Base-by-base conservation (phyloP, 1,284 basidiomycete genomes). In the Polyporus tsugae region DNA sequence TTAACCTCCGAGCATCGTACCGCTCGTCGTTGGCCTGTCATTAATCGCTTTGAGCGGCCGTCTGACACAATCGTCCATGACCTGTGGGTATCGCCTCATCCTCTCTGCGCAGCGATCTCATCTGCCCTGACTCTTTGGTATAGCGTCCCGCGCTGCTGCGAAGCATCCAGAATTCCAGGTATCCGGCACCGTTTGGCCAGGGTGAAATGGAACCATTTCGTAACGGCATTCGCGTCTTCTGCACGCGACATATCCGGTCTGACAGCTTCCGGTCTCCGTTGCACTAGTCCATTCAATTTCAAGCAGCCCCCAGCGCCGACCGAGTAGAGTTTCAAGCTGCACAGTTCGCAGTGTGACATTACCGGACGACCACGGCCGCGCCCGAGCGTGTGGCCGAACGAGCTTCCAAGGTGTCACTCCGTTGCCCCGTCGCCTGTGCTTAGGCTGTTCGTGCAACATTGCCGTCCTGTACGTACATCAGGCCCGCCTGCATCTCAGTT, bases 1-100 rank as follows among this genome's bases (percentile, higher is more conserved):
- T 61, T 60, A 60, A 60, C 62, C 66, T 64, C 66, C 66, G 66
- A 55, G 33, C 44, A 64, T 33, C 58, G 66, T 67, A 60, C 58
- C 66, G 66, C 66, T 67, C 66, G 62, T 61, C 57, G 11, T 25
- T 9, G 6, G 55, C 25, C 10, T n/a, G 49, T 62, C 63, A 67
- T 64, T 60, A 38, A 67, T 67, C 66, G 62, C 39, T 35, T 46
- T 39, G 46, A 64, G 66, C 66, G 66, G 66, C 38, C 44, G 49
- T 22, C 58, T 67, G 62, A 67, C 62, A 67, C 66, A 60, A 29
- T 52, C 22, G 35, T 41, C 44, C 35, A 11, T 46, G 35, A 17
- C 29, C 36, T 38, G 41, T 41, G 7, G n/a, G 64, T 57, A 66
- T 49, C 36, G 64, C 59, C 59, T 22, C 41, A 17, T 35, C 42